Percentiles rank a stretch among this genome's conserved stretches.
phyloP scores from a whole-genome alignment of 2,329 filamentous ascomycete species.

The Diaporthe destruens region DNA sequence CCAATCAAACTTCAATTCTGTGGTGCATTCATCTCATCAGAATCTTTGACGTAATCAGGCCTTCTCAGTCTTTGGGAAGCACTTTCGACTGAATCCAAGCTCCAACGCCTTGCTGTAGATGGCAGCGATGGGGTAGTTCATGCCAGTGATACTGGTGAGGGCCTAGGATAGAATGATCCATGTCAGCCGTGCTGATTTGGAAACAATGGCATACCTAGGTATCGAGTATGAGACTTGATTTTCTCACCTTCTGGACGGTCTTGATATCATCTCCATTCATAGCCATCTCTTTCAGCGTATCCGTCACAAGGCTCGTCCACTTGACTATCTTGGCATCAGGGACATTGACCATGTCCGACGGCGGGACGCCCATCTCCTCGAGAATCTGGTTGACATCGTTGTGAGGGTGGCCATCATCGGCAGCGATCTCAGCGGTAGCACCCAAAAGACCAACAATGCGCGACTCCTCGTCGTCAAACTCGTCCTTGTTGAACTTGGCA shows the following conservation, averaged over 20 bases:
- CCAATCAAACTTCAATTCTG: not conserved
- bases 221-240: not conserved
- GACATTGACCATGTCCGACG: not conserved
- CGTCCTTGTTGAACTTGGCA: not conserved
- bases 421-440: not conserved
- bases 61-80: not conserved
- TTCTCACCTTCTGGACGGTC: not conserved
- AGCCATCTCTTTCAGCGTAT: not conserved
- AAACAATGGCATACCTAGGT: not conserved
- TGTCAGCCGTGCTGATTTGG: not conserved
- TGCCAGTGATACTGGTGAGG: not conserved
- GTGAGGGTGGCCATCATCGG: not conserved
- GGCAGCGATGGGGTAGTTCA: not conserved
- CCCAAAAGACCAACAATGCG: not conserved
- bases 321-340: not conserved
- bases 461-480: not conserved
- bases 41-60: not conserved
- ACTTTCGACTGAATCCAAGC: not conserved
- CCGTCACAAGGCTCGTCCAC: not conserved
- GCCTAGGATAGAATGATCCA: not conserved
- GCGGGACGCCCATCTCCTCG: not conserved
- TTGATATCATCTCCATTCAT: not conserved
- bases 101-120: not conserved
- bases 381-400: not conserved
- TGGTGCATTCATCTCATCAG: not conserved